Evolutionary conservation across 2,329 filamentous ascomycete species (phyloP).

Genomic region (Diaporthe citriasiana): DNA sequence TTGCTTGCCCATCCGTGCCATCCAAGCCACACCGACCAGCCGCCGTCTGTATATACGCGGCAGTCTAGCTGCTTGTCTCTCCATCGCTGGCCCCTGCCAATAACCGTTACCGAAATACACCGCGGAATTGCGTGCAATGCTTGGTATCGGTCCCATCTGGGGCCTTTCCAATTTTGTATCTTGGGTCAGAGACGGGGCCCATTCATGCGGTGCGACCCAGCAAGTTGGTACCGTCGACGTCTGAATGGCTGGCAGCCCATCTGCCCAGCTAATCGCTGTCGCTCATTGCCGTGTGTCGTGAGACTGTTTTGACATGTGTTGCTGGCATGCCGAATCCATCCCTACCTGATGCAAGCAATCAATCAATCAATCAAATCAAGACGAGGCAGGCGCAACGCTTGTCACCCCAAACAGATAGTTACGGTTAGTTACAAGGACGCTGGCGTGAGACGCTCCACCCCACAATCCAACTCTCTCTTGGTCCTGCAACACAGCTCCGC

Average conservation of each 20-base stretch:
- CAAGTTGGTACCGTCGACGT: constrained; percentile 13
- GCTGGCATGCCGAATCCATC: constrained; percentile 1
- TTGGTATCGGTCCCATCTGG: constrained; percentile 24
- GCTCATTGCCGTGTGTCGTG: constrained; percentile 35
- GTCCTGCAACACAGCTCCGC: constrained; percentile 2
- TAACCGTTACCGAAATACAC: constrained; percentile 6
- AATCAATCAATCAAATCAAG: constrained; percentile 34
- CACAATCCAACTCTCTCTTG: constrained; percentile 2
- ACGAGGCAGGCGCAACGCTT: constrained; percentile 27
- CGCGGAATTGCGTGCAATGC: constrained; percentile 16
- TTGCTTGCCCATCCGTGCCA: background rate
- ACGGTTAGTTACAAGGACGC: constrained; percentile 9
- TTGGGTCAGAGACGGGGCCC: constrained; percentile 15
- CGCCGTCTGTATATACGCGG: constrained; percentile 17
- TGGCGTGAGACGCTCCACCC: constrained; percentile 4
- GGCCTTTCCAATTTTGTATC: background rate
- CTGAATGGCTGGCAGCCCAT: constrained; percentile 3
- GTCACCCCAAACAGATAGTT: background rate
- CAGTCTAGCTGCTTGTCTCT: background rate
- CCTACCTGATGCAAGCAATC: constrained; percentile 23
- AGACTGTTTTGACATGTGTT: constrained; percentile 36
- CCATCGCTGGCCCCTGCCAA: constrained; percentile 21
- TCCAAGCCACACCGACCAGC: constrained; percentile 36
- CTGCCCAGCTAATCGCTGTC: background rate
- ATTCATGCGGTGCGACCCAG: constrained; percentile 36